Percentiles rank a stretch among this genome's conserved stretches.
phyloP scores from a whole-genome alignment of 2,329 filamentous ascomycete genomes.

The Tolypocladium guangdongense region DNA sequence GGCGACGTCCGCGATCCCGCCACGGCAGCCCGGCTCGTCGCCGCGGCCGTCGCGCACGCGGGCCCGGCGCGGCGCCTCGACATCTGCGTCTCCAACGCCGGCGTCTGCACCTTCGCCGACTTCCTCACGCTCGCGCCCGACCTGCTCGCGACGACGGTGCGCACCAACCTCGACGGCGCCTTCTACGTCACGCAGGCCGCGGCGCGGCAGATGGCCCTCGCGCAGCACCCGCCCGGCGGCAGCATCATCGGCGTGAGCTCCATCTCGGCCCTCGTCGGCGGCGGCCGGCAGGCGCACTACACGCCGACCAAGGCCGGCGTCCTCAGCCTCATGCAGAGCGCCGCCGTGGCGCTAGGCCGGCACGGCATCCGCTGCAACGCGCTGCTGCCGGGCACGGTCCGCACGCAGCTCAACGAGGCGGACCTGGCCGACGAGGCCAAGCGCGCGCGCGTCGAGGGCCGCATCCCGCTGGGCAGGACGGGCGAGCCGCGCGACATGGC shows the following conservation, averaged over 20 bases:
- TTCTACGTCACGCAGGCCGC: slow-evolving; percentile 82
- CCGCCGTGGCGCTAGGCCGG: slow-evolving; percentile 65
- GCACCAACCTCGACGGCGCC: slow-evolving; percentile 77
- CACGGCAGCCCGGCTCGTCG: slow-evolving; percentile 59
- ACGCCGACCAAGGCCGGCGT: slow-evolving; percentile 83
- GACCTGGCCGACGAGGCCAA: slow-evolving; percentile 67
- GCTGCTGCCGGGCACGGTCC: slow-evolving; percentile 70
- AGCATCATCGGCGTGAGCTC: slow-evolving; percentile 69
- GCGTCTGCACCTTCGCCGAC: slow-evolving; percentile 78
- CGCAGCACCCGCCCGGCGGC: slow-evolving; percentile 55
- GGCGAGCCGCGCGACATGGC: slow-evolving; percentile 64
- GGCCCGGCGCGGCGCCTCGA: slow-evolving; percentile 50
- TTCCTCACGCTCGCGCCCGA: slow-evolving; percentile 65
- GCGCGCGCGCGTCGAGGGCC: slow-evolving; percentile 65
- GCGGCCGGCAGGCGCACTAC: slow-evolving; percentile 71
- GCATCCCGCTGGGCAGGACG: slow-evolving; percentile 70
- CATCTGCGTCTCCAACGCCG: slow-evolving; percentile 81
- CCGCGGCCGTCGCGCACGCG: slow-evolving; percentile 46
- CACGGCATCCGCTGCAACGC: slow-evolving; percentile 76
- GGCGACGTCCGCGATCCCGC: slow-evolving; percentile 70
- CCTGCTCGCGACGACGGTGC: slow-evolving; percentile 60
- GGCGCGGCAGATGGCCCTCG: slow-evolving; percentile 65
- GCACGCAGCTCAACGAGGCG: slow-evolving; percentile 74
- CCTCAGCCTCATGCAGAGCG: slow-evolving; percentile 71
- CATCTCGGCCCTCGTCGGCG: slow-evolving; percentile 67